Base-by-base conservation (phyloP, 2,329 filamentous ascomycete genomes). In the Pezicula radicicola region DNA sequence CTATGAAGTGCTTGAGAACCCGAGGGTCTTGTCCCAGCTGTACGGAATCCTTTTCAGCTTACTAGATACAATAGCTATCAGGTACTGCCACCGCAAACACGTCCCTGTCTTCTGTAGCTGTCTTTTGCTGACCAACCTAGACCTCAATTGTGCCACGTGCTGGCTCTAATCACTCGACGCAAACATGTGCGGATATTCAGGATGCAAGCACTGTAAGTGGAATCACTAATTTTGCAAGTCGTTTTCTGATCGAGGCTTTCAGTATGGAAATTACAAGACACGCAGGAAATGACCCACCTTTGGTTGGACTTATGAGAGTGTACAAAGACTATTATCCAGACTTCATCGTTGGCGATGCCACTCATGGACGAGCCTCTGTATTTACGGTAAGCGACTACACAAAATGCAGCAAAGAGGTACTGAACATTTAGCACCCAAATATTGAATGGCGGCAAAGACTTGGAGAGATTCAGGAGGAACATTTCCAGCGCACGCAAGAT, bases 291-390 rank as follows among this genome's bases (percentile, higher is more conserved):
- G 91, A 96, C 51, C 87, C 86, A 46, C 80, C 84, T 48, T 73
- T 96, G 35, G 77, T 88, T 36, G 88, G 88, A 3, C 75, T 96
- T 16, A 73, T 95, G 46, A 81, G 87, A 50, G 83, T 93, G n/a
- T 95, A 87, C 73, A 94, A 94, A 66, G 90, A 93, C 66, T 95
- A 93, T 68, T 95, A 93, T 63, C 90, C 91, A 0, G 90, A 96
- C 66, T 89, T 95, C 50, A 89, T 95, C 53, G 80, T 93, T 13
- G 88, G 87, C 19, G 86, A 87, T 57, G 75, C 81, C 4, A 79
- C 83, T 28, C 75, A 76, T 49, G 82, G 82, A 36, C 78, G 79
- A 53, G 82, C 83, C 1, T 79, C 81, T 4, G 75, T 81, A 1
- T 87, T 87, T 67, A 84, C 81, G 68, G 79, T 81, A 65, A 35